These are phyloP conservation scores for Echeveria elegans DNA, from an alignment of 164 flowering plant genomes.

Conservation along the genomic window DNA sequence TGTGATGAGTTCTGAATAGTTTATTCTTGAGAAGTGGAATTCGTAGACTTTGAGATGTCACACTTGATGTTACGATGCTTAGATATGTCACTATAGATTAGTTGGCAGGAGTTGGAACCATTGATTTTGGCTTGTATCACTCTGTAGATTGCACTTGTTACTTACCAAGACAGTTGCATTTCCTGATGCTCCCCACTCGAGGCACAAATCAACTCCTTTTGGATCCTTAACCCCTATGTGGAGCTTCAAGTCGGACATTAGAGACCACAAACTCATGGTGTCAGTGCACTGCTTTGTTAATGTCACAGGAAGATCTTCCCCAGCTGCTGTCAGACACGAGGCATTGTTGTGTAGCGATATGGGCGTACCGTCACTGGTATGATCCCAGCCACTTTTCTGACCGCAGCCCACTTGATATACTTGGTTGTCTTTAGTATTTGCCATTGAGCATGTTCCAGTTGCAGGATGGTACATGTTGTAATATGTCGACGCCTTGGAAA, in stretches of 20 bases:
- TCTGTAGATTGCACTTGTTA: slow-evolving; percentile 1
- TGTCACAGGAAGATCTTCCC: not conserved
- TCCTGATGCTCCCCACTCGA: slow-evolving; percentile 1
- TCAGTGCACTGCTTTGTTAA: not conserved
- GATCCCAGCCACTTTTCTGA: slow-evolving; percentile 4
- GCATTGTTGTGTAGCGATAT: not conserved
- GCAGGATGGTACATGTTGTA: not conserved
- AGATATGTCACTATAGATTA: not conserved
- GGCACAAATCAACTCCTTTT: not conserved
- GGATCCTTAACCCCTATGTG: not conserved
- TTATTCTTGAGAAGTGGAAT: not conserved
- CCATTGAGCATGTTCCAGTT: not conserved
- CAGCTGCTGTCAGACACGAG: not conserved
- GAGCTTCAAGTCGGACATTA: not conserved
- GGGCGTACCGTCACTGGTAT: not conserved
- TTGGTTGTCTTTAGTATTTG: not conserved
- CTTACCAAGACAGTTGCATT: not conserved
- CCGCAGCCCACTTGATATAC: not conserved
- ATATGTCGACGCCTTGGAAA: not conserved
- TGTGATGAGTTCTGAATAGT: no score
- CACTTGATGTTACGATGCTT: not conserved
- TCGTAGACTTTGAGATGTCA: not conserved
- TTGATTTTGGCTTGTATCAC: not conserved
- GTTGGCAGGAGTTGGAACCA: slow-evolving; percentile 5
- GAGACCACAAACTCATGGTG: not conserved